These are phyloP conservation scores for Houttuynia cordata DNA, from an alignment of 164 flowering plant species.

Conservation along the genomic window DNA sequence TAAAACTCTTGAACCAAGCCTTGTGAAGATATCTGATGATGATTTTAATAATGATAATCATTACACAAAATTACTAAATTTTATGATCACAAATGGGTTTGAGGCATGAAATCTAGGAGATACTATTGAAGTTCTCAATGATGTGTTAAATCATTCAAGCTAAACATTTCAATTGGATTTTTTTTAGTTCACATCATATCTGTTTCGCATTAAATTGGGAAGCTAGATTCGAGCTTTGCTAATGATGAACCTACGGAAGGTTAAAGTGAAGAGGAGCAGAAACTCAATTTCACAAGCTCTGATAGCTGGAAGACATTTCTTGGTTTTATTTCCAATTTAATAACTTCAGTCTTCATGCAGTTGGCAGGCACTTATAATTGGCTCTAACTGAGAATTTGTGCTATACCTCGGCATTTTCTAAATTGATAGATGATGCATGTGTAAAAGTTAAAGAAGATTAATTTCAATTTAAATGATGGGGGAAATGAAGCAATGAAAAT, in stretches of 20 bases:
- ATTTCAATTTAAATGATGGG: no score
- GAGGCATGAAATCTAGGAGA: conserved; percentile 96
- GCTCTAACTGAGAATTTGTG: background rate
- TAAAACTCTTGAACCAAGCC: conserved; percentile 44
- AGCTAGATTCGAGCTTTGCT: conserved; percentile 88
- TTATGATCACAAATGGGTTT: conserved; percentile 67
- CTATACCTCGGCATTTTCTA: no score
- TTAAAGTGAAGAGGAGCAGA: conserved; percentile 54
- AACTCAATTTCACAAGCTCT: conserved; percentile 36
- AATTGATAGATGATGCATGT: no score
- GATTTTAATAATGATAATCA: conserved; percentile 78
- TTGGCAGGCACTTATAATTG: conserved; percentile 69
- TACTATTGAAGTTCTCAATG: conserved; percentile 60
- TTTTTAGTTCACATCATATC: background rate
- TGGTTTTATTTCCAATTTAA: conserved; percentile 88
- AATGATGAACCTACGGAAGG: conserved; percentile 47
- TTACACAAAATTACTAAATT: conserved; percentile 45
- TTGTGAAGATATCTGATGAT: conserved; percentile 56
- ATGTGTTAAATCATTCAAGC: conserved; percentile 42
- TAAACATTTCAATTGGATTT: background rate
- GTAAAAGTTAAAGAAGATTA: no score
- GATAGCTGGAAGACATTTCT: conserved; percentile 70
- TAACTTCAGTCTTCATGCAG: conserved; percentile 82
- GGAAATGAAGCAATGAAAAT: no score
- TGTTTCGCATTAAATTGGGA: conserved; percentile 9